phyloP scores from a whole-genome alignment of 1,284 basidiomycete species.

The Schizopora paradoxa region DNA sequence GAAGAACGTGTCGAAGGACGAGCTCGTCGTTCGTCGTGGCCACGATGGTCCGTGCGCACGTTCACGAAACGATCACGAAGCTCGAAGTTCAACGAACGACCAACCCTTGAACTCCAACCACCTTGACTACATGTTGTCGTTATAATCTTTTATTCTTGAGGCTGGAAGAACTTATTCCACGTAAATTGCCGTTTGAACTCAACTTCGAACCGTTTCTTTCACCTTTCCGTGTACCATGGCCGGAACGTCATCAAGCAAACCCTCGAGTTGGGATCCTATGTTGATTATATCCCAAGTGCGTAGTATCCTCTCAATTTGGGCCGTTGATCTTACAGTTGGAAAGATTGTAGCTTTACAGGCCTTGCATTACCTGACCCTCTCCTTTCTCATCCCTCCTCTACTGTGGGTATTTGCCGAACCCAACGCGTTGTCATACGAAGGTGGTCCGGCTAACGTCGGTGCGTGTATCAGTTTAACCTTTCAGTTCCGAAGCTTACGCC shows the following conservation, averaged over 20 bases:
- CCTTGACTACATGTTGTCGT: no score
- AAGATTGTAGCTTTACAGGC: constrained; percentile 92
- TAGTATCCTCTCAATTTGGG: constrained; percentile 5
- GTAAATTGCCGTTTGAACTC: no score
- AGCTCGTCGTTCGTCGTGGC: no score
- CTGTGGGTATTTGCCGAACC: constrained; percentile 73
- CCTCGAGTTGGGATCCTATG: constrained; percentile 65
- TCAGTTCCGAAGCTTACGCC: neutral
- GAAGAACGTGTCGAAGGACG: no score
- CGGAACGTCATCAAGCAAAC: constrained; percentile 8
- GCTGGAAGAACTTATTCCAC: no score
- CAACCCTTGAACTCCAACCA: no score
- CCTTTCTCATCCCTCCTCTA: constrained; percentile 77
- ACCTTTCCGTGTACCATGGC: constrained; percentile 1
- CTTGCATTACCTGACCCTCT: constrained; percentile 86
- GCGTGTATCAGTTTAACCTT: constrained; percentile 25
- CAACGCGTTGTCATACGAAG: constrained; percentile 74
- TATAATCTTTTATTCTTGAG: no score
- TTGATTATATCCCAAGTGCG: constrained; percentile 66
- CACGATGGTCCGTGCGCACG: no score
- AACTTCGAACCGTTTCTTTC: neutral
- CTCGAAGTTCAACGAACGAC: no score
- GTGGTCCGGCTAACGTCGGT: constrained; percentile 79
- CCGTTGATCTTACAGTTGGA: constrained; percentile 7
- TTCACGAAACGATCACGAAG: no score